Evolutionary conservation across 768 basidiomycete genomes (phyloP).

Genomic region (Tulasnella sp.): DNA sequence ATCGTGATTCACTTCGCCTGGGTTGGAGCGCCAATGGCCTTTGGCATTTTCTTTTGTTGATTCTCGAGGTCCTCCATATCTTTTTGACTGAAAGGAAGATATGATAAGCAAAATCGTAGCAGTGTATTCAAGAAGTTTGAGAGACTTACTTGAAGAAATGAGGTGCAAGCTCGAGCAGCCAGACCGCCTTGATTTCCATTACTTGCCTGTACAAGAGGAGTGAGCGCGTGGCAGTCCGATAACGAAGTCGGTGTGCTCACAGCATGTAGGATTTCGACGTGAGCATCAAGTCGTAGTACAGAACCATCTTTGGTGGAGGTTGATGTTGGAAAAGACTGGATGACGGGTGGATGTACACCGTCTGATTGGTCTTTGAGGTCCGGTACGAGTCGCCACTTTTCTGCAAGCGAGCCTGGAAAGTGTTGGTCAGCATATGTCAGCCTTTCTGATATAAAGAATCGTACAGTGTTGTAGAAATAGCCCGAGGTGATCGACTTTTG

Average conservation of each 20-base stretch:
- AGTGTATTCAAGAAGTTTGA: slow-evolving; percentile 15
- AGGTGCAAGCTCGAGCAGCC: slow-evolving; percentile 93
- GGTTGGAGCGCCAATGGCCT: slow-evolving; percentile 34
- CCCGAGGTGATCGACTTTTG: slow-evolving; percentile 94
- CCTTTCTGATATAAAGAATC: slow-evolving; percentile 20
- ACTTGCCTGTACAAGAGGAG: slow-evolving; percentile 47
- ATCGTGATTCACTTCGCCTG: neutral
- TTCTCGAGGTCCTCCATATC: slow-evolving; percentile 15
- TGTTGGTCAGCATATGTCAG: neutral
- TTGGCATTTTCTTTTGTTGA: slow-evolving; percentile 67
- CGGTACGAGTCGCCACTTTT: slow-evolving; percentile 96
- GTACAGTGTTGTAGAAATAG: slow-evolving; percentile 89
- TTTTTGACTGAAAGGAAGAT: neutral
- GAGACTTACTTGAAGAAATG: slow-evolving; percentile 78
- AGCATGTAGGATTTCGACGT: slow-evolving; percentile 96
- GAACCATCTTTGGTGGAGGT: slow-evolving; percentile 77
- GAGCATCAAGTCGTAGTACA: slow-evolving; percentile 97
- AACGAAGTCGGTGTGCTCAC: slow-evolving; percentile 23
- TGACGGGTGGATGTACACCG: slow-evolving; percentile 93
- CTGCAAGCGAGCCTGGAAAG: slow-evolving; percentile 68
- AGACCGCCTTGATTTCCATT: slow-evolving; percentile 95
- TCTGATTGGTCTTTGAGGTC: slow-evolving; percentile 91
- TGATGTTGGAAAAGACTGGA: slow-evolving; percentile 92
- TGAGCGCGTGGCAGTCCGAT: neutral
- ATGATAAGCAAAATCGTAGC: slow-evolving; percentile 17